Evolutionary conservation across 2,329 filamentous ascomycete species (phyloP).

Genomic region (Fusarium abutilonis): DNA sequence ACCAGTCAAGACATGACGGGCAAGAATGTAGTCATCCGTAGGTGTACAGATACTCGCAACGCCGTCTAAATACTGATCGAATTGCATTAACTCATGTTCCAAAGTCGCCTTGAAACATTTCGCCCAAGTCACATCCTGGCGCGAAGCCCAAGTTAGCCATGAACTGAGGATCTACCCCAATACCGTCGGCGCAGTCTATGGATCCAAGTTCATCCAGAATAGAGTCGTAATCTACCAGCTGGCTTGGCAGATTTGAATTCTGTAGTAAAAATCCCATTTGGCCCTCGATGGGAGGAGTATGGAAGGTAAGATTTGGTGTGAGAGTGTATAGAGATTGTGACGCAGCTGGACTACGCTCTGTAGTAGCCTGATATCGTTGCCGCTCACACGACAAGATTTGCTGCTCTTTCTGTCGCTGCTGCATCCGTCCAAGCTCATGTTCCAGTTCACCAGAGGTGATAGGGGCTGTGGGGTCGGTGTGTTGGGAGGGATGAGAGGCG

Average conservation of each 20-base stretch:
- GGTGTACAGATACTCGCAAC: not conserved
- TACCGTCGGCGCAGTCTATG: conserved; percentile 59
- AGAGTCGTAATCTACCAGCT: conserved; percentile 59
- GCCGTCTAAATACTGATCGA: conserved; percentile 22
- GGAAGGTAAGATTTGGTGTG: conserved; percentile 42
- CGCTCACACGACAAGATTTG: conserved; percentile 36
- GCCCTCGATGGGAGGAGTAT: conserved; percentile 36
- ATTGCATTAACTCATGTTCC: conserved; percentile 44
- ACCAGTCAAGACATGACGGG: not conserved
- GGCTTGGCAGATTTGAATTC: conserved; percentile 34
- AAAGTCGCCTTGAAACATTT: conserved; percentile 58
- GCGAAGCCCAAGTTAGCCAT: conserved; percentile 74
- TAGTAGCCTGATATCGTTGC: conserved; percentile 34
- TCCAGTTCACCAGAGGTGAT: conserved; percentile 39
- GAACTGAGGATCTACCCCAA: conserved; percentile 68
- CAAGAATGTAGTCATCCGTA: not conserved
- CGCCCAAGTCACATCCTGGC: conserved; percentile 67
- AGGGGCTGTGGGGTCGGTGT: conserved; percentile 34
- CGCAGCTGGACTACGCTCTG: conserved; percentile 35
- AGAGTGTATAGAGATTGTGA: conserved; percentile 40
- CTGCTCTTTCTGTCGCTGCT: conserved; percentile 37
- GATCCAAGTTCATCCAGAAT: conserved; percentile 63
- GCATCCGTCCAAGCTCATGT: conserved; percentile 40
- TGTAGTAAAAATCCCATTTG: conserved; percentile 38
- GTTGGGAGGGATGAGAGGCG: conserved; percentile 42